A percentile compares a stretch with the other conserved stretches of the same genome.
These are phyloP conservation scores for Cladosporium sp. DNA, from an alignment of 2,329 filamentous ascomycete species.

Conservation along the genomic window DNA sequence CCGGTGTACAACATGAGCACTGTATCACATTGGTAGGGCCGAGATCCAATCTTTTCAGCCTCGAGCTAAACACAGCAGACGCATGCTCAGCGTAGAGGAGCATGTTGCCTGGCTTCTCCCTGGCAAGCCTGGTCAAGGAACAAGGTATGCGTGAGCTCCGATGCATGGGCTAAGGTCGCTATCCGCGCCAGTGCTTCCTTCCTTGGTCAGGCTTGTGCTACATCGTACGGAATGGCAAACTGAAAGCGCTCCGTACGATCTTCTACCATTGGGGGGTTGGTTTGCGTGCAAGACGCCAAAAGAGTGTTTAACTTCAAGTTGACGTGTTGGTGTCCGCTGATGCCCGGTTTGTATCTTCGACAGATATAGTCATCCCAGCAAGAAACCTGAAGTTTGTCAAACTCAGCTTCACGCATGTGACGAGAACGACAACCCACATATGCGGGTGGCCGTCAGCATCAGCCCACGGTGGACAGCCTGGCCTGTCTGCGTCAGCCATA, in stretches of 20 bases:
- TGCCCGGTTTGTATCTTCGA: neutral
- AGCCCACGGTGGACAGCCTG: neutral
- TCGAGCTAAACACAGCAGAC: neutral
- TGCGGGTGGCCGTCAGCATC: constrained; percentile 2
- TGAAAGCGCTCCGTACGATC: neutral
- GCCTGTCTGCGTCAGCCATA: neutral
- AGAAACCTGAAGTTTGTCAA: neutral
- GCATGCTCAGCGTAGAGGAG: neutral
- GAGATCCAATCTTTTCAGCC: constrained; percentile 3
- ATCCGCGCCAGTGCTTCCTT: neutral
- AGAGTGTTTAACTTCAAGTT: neutral
- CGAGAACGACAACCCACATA: neutral
- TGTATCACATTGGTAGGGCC: constrained; percentile 2
- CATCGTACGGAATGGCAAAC: neutral
- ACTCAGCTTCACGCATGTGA: neutral
- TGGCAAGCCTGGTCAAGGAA: neutral
- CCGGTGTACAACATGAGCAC: constrained; percentile 4
- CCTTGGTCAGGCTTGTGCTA: neutral
- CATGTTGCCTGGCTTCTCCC: neutral
- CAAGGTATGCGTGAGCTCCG: neutral
- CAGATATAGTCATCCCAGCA: neutral
- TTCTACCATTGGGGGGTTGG: neutral
- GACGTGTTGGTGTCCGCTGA: neutral
- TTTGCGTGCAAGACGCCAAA: neutral
- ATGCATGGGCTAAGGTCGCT: constrained; percentile 1